Base-by-base conservation (phyloP, 768 basidiomycete species). In the Hygrocybe punicea region DNA sequence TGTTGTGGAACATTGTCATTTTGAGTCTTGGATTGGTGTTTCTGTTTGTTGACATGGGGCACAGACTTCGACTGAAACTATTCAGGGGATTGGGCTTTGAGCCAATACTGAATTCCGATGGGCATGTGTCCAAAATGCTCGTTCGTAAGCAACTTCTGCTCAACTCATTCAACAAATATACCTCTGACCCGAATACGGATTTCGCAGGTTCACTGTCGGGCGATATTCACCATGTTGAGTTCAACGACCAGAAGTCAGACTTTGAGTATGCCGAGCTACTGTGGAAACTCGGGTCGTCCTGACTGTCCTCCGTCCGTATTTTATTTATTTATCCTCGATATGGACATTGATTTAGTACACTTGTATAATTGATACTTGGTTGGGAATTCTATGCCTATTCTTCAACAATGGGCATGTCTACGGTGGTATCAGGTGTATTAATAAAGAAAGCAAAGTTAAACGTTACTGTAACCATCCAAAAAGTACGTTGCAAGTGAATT, bases 71-170 rank as follows among this genome's bases (percentile, higher is more conserved):
- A 48, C 65, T 91, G 21, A 81, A 81, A 61, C 72, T 91, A 58
- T 89, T 82, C 69, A 86, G 83, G 64, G 83, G 82, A 8, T 69
- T 91, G 39, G 90, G 90, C 16, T 87, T 91, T 59, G 82, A 87
- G 51, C 83, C 87, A 4, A 71, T 91, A 40, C 58, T 81, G 16
- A 79, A 83, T 57, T 80, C 81, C 55, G 68, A 79, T 40, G 82
- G 82, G 0, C 66, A 70, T 14, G 62, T 82, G 24, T 61, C 68
- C 11, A 89, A 86, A 63, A 81, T 91, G 72, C 80, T 92, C 63
- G 76, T 91, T 62, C 76, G 88, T 90, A 65, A 67, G 87, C 82
- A 16, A 19, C 36, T 48, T 35, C 23, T 16, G 10, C 23, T 29
- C 6, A 16, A 29, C 10, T 40, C 23, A 29, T 29, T 13, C 29